Conservation (phyloP, 1,284 basidiomycete species). For the Coniferiporia sulphurascens region DNA sequence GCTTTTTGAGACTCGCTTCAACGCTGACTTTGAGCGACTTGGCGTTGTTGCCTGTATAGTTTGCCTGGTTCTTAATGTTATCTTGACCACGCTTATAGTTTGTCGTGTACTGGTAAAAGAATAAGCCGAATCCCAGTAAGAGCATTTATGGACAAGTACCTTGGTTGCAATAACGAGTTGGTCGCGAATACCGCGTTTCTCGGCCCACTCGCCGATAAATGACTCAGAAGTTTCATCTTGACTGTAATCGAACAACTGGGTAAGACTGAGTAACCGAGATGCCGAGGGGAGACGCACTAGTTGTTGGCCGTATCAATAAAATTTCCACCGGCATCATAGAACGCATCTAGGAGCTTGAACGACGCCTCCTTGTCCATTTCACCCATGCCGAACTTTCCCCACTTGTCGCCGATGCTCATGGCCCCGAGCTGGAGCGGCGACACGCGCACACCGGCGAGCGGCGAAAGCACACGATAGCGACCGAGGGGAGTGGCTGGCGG, state of each 20-base stretch:
- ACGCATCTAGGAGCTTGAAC: constrained; percentile 22
- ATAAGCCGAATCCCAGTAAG: constrained; percentile 8
- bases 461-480: constrained; percentile 37
- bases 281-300: constrained; percentile 5
- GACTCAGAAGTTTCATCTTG: constrained; percentile 37
- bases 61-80: constrained; percentile 23
- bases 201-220: constrained; percentile 45
- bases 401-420: constrained; percentile 39
- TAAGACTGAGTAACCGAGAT: background rate
- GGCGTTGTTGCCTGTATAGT: constrained; percentile 33
- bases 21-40: constrained; percentile 31
- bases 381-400: constrained; percentile 22
- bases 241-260: constrained; percentile 19
- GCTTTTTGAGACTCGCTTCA: constrained; percentile 34
- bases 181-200: constrained; percentile 39
- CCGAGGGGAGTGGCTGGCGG: constrained; percentile 19
- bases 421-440: constrained; percentile 42
- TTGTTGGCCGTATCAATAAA: constrained; percentile 21
- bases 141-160: constrained; percentile 20
- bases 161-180: constrained; percentile 45
- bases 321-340: constrained; percentile 19
- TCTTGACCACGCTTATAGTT: constrained; percentile 24
- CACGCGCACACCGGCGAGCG: constrained; percentile 38
- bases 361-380: constrained; percentile 12
- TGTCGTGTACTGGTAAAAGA: constrained; percentile 29